Evolutionary conservation across 129 eudicot genomes (phyloP).

Genomic region (Flaveria brownii): DNA sequence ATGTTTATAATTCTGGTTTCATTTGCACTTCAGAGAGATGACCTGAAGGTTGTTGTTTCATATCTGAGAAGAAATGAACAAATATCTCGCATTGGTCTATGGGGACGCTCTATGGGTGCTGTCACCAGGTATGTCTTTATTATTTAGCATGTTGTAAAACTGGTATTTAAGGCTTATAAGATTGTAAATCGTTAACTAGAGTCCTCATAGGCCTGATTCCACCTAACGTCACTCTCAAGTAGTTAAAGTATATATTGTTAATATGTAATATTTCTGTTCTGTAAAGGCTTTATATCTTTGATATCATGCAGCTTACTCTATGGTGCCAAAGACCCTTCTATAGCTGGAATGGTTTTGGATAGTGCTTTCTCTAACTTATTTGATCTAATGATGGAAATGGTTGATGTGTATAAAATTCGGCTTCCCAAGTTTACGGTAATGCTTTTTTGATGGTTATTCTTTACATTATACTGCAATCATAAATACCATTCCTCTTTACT

Average conservation of each 20-base stretch:
- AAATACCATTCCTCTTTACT: not conserved
- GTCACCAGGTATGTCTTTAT: conserved; percentile 66
- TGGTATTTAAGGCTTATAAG: not conserved
- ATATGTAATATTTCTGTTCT: not conserved
- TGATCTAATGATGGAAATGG: conserved; percentile 94
- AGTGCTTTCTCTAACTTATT: conserved; percentile 92
- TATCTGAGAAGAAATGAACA: conserved; percentile 67
- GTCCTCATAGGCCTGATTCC: not conserved
- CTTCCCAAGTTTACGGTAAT: conserved; percentile 92
- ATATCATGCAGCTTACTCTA: conserved; percentile 78
- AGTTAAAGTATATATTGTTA: not conserved
- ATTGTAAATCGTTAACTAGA: not conserved
- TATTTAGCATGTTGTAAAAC: conserved; percentile 8
- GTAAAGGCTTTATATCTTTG: not conserved
- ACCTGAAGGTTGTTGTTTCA: conserved; percentile 86
- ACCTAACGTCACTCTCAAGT: not conserved
- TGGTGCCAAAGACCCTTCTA: conserved; percentile 97
- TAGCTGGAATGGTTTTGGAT: conserved; percentile 96
- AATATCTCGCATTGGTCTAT: conserved; percentile 81
- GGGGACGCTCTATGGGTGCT: conserved; percentile 99
- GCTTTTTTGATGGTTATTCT: conserved; percentile 1
- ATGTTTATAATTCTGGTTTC: conserved; percentile 10
- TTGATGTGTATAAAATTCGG: conserved; percentile 87
- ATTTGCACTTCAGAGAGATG: conserved; percentile 65
- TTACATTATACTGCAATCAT: not conserved